These are phyloP conservation scores for Cenchrus purpureus DNA, from an alignment of 176 grass and related monocot genomes.

Conservation along the genomic window DNA sequence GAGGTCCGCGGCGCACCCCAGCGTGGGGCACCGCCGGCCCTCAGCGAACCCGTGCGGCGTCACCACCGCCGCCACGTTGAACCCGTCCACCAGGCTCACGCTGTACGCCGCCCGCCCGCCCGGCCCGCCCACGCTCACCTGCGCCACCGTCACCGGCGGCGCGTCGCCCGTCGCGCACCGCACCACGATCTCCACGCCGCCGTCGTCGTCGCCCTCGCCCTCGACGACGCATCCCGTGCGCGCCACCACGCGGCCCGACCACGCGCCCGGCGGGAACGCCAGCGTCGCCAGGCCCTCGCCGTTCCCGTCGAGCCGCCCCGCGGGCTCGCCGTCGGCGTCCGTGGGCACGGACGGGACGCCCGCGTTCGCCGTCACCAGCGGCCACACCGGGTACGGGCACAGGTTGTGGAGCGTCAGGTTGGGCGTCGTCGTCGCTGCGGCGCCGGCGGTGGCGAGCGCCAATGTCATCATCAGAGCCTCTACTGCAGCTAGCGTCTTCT, in stretches of 20 bases:
- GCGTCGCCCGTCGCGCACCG: slow-evolving; percentile 31
- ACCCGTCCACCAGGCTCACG: slow-evolving; percentile 59
- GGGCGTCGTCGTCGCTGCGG: neutral
- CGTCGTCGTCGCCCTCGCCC: neutral
- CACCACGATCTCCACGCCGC: neutral
- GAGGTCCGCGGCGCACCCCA: slow-evolving; percentile 53
- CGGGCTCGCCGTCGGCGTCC: neutral
- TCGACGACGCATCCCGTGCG: slow-evolving; percentile 31
- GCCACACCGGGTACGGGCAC: slow-evolving; percentile 36
- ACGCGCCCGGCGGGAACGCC: slow-evolving; percentile 26
- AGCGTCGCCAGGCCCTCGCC: slow-evolving; percentile 43
- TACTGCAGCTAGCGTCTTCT: neutral
- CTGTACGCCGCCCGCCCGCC: slow-evolving; percentile 41
- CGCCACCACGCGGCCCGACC: slow-evolving; percentile 50
- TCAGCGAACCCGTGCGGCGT: slow-evolving; percentile 41
- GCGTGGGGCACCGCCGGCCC: slow-evolving; percentile 34
- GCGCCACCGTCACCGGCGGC: slow-evolving; percentile 47
- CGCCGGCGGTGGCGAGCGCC: neutral
- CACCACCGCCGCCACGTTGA: slow-evolving; percentile 54
- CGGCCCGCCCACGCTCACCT: slow-evolving; percentile 39
- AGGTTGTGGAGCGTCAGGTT: slow-evolving; percentile 55
- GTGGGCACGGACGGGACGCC: neutral
- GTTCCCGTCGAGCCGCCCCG: slow-evolving; percentile 4
- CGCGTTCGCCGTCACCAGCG: slow-evolving; percentile 18
- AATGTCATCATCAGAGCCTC: neutral